Evolutionary conservation across 2,329 filamentous ascomycete species (phyloP), one percentile per base, ranked within the genome.

Genomic region (Cercospora sesami): DNA sequence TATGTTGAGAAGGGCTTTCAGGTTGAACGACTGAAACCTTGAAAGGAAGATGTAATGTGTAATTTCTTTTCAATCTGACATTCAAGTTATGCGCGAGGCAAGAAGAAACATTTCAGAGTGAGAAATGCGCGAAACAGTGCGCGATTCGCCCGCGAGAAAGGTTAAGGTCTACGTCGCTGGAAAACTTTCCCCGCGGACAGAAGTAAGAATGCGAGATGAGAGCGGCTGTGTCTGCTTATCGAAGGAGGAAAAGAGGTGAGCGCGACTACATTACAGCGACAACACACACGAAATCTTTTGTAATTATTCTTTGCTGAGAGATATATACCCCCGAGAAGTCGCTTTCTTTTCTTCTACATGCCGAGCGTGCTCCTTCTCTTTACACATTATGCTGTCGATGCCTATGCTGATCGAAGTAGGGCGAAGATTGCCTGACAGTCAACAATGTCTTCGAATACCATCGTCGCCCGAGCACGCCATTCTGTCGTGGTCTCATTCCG

Each of bases 1-100:
- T 51, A 80, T 83, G 64, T 78, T 92, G 76, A 86, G 90, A 77
- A 86, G 83, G 77, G 89, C 90, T 78, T 90, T 92, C 79, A 82
- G 84, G 60, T 77, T 88, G 60, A 79, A 86, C 75, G 85, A 86
- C 74, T 88, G 55, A 59, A 1, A 55, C 5, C 5, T 6, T 26
- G 14, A 7, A 14, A 36, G 31, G 55, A 31, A 58, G 28, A 59
- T 33, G 10, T 59, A 59, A 59, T 59, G 55, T 59, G 28, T 59
- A 59, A 59, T 59, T 36, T 59, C 30, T 30, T 12, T 58, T 33
- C 28, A 10, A 36, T 59, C 31, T 59, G n/a, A 18, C 16, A n/a
- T 36, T 59, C 5, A 3, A 59, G 18, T 26, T 59, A 10, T 36
- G 16, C 28, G 16, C 28, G 55, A 23, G 30, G 28, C 30, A 33